Base-by-base conservation (phyloP, 176 grass and related monocot genomes). In the Paspalum vaginatum region DNA sequence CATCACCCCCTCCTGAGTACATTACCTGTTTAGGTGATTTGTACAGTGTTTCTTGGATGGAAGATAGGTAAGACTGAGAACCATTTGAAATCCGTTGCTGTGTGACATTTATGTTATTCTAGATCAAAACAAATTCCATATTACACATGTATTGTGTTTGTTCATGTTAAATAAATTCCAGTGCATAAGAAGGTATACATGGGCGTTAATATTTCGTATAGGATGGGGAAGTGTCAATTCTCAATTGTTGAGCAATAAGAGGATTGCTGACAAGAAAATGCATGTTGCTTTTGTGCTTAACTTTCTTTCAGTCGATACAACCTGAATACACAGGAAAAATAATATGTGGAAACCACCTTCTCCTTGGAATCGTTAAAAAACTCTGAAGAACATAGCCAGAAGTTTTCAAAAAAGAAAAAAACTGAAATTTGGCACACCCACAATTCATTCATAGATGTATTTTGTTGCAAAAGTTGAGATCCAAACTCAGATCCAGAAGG, bases 1-100 rank as follows among this genome's bases (percentile, higher is more conserved):
- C 88, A 38, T 21, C 95, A 17, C 92, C 95, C 7, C 95, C 95
- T 65, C 37, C 83, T 27, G 92, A 89, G 59, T 98, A 84, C 84
- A 75, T 72, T 24, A 94, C 92, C 39, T 98, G 95, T 65, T 84
- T 98, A 53, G 95, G 95, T 47, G 95, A 98, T 63, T 40, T 93
- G 77, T 98, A 98, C 75, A 98, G 95, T 72, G 80, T 98, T 80
- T 68, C 95, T 83, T 98, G 95, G 95, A 92, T 98, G 92, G 95
- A 98, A 83, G 95, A 98, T 51, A 98, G 95, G 95, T 98, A 79
- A 47, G 12, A 17, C 40, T 17, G 90, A 92, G 75, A 47, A 14
- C 42, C 64, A 27, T 83, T n/a, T 63, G 22, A 52, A 59, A 61
- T 52, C 7, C 74, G 11, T 27, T 84, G 68, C 18, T 70, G 18